Base-by-base conservation (phyloP, 176 grass and related monocot genomes). In the Microstegium vimineum region DNA sequence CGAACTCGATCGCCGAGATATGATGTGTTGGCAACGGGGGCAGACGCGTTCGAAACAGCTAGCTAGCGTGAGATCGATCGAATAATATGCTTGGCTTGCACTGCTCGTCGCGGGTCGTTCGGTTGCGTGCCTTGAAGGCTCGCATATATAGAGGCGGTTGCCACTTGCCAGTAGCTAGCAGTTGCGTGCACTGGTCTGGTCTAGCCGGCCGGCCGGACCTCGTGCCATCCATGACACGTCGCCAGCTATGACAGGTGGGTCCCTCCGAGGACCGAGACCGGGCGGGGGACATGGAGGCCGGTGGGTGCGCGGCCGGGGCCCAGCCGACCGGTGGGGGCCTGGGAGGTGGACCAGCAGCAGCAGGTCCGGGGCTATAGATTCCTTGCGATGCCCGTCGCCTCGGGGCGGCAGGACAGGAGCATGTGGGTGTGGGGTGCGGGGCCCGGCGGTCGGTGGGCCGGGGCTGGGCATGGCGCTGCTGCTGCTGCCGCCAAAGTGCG, bases 371-470 rank as follows among this genome's bases (percentile, higher is more conserved):
- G 36, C 26, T 28, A 17, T 1, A 66, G 88, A 86, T 86, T 86
- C 74, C 73, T 27, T 15, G 73, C 45, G 66, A 40, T 26, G 75
- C 10, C 30, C 8, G 30, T 60, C 22, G 82, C 22, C 38, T 52
- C 33, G 74, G 56, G 57, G 25, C 69, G 31, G 61, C 81, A 80
- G 38, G 38, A 4, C 38, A 40, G 52, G 76, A 37, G 61, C 81
- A 84, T 84, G 87, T 84, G 81, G 75, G n/a, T 45, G 73, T 3
- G 66, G 43, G 66, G 34, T 22, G 14, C n/a, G 52, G 87, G 87
- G 87, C 87, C 83, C 83, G 35, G 66, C 2, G 1, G 34, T 63
- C 87, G 52, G 82, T 64, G 87, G 82, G 64, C 26, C 77, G 11
- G 17, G 2, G 0, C 6, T n/a, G 6, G 20, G 9, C 56, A 17